These are phyloP conservation scores for Metschnikowia borealis DNA, from an alignment of 805 yeast genomes.

Conservation along the genomic window DNA sequence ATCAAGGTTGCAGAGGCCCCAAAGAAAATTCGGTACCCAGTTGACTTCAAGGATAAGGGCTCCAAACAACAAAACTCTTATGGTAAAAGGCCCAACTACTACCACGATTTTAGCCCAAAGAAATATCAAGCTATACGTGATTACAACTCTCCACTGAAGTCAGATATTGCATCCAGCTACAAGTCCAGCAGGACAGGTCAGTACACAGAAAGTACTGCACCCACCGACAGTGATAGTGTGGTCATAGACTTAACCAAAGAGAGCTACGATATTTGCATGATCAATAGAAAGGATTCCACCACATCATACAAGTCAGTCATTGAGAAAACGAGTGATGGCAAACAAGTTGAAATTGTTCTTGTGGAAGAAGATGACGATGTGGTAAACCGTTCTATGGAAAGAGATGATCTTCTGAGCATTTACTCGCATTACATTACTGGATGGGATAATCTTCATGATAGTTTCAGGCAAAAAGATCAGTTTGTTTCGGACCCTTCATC, in stretches of 20 bases:
- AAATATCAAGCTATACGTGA: background rate
- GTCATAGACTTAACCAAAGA: conserved; percentile 41
- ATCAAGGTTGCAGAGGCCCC: conserved; percentile 40
- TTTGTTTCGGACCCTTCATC: background rate
- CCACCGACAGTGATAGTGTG: conserved; percentile 36
- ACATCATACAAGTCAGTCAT: conserved; percentile 38
- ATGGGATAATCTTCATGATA: conserved; percentile 9
- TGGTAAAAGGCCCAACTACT: background rate
- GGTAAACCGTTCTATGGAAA: conserved; percentile 15
- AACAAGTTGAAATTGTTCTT: conserved; percentile 39
- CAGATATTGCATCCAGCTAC: conserved; percentile 24
- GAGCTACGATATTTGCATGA: conserved; percentile 34
- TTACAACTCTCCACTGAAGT: conserved; percentile 2
- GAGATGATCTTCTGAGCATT: conserved; percentile 36
- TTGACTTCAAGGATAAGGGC: conserved; percentile 31
- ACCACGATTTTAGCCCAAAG: background rate
- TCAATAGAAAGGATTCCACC: conserved; percentile 33
- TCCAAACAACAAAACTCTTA: background rate
- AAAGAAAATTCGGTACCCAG: conserved; percentile 30
- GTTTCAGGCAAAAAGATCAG: conserved; percentile 1
- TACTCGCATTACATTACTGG: conserved; percentile 35
- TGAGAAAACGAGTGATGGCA: conserved; percentile 35
- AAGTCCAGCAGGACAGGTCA: conserved; percentile 28
- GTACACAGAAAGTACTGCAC: conserved; percentile 25
- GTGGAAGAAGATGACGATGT: conserved; percentile 37